These are phyloP conservation scores for Yamadazyma dushanensis DNA, from an alignment of 1,139 yeast species.

Conservation along the genomic window DNA sequence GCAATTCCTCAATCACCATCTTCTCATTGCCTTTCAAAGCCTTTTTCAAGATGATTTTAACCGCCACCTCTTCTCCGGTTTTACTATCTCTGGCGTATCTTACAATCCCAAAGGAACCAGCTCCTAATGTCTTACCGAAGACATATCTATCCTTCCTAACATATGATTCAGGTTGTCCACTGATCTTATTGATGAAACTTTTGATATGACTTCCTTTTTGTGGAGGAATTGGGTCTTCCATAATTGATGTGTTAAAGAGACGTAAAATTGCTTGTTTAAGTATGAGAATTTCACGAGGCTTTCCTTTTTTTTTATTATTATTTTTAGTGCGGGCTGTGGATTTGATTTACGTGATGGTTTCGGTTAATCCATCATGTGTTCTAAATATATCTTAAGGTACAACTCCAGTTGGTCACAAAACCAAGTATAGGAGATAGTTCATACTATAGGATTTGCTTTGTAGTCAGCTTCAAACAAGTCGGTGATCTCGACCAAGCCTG, in stretches of 20 bases:
- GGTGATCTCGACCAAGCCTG: conserved; percentile 46
- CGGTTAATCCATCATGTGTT: no score
- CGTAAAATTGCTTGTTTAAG: no score
- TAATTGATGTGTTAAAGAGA: no score
- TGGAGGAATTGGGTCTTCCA: background rate
- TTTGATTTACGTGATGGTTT: no score
- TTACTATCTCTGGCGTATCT: conserved; percentile 64
- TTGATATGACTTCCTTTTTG: conserved; percentile 25
- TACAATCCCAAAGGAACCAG: conserved; percentile 90
- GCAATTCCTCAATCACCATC: conserved; percentile 73
- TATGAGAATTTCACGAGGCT: no score
- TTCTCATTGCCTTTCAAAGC: conserved; percentile 74
- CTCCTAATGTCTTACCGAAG: conserved; percentile 82
- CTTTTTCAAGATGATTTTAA: conserved; percentile 80
- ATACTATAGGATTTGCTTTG: background rate
- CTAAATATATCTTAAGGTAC: no score
- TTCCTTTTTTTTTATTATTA: no score
- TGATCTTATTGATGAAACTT: conserved; percentile 49
- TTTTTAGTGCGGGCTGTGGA: conserved; percentile 2
- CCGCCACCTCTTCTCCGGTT: conserved; percentile 75
- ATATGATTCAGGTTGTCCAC: conserved; percentile 76
- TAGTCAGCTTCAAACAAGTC: conserved; percentile 6
- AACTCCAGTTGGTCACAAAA: no score
- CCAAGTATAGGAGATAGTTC: no score
- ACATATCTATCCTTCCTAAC: conserved; percentile 61